Evolutionary conservation across 192 early-diverging fungal genomes (phyloP).

Genomic region (Tieghemiomyces parasiticus): DNA sequence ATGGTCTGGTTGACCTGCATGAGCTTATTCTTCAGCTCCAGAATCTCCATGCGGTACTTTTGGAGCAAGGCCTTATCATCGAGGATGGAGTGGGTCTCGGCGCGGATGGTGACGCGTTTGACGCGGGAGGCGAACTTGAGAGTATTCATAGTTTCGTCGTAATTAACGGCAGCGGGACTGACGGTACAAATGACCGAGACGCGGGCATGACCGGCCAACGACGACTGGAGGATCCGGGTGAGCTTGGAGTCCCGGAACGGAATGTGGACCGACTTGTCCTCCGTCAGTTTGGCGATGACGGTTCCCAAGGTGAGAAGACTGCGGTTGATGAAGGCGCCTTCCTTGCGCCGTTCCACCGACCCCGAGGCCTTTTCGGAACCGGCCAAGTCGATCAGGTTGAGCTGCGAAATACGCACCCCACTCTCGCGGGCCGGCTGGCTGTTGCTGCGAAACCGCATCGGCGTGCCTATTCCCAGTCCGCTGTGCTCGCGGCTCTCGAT

Average conservation of each 20-base stretch:
- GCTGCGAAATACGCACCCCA: constrained; percentile 23
- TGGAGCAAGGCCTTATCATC: constrained; percentile 77
- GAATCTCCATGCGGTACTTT: constrained; percentile 68
- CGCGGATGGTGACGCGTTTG: constrained; percentile 53
- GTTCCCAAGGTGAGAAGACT: constrained; percentile 65
- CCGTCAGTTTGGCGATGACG: constrained; percentile 71
- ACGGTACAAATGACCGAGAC: constrained; percentile 74
- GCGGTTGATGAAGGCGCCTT: constrained; percentile 79
- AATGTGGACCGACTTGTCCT: constrained; percentile 52
- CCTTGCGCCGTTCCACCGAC: constrained; percentile 56
- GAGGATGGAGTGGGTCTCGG: constrained; percentile 48
- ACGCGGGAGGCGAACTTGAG: constrained; percentile 73
- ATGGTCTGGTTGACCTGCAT: constrained; percentile 35
- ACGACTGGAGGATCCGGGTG: constrained; percentile 67
- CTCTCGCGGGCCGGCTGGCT: constrained; percentile 12
- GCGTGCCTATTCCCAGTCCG: constrained; percentile 16
- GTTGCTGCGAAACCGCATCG: constrained; percentile 19
- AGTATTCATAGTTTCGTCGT: constrained; percentile 68
- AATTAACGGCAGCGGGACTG: constrained; percentile 40
- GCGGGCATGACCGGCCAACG: constrained; percentile 59
- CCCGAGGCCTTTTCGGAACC: constrained; percentile 72
- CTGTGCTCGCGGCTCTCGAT: constrained; percentile 48
- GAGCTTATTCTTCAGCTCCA: constrained; percentile 51
- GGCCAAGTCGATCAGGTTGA: constrained; percentile 79
- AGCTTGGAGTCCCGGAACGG: constrained; percentile 83